phyloP scores from a whole-genome alignment of 2,329 filamentous ascomycete genomes.

The Colletotrichum graminicola region DNA sequence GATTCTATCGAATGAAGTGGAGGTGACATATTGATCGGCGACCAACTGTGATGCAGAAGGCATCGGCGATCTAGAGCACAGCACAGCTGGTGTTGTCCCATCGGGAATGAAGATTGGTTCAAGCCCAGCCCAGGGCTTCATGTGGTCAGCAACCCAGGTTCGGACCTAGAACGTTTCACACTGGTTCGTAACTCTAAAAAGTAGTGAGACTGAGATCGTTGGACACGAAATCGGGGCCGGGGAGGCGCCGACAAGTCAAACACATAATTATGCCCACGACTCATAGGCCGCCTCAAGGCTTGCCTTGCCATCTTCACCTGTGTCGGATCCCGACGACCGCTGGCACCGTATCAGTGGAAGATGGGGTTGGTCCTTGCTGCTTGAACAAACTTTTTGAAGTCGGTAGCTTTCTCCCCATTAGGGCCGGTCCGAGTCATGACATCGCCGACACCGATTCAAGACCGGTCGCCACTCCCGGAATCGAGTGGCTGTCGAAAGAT shows the following conservation, averaged over 20 bases:
- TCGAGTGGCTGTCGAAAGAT: too few relatives aligned
- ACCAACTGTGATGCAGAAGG: too few relatives aligned
- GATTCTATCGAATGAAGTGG: neutral
- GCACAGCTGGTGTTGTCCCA: neutral
- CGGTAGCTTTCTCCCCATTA: neutral
- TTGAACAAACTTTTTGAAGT: neutral
- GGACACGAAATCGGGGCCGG: neutral
- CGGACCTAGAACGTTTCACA: neutral
- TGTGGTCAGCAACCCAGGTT: neutral
- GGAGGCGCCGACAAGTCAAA: constrained; percentile 12
- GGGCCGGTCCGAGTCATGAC: neutral
- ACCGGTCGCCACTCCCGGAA: too few relatives aligned
- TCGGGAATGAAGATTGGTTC: neutral
- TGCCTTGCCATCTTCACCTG: constrained; percentile 17
- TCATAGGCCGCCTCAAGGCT: neutral
- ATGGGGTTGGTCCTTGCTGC: neutral
- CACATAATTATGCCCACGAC: neutral
- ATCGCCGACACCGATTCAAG: neutral
- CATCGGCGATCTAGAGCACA: neutral
- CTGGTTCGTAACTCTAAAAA: neutral
- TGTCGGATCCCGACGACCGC: constrained; percentile 14
- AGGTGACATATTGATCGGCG: neutral
- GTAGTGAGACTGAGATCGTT: neutral
- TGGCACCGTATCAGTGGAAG: neutral
- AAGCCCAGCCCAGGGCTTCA: neutral